Evolutionary conservation across 495 filamentous ascomycete genomes (phyloP).

Genomic region (Schizothecium vesticola): DNA sequence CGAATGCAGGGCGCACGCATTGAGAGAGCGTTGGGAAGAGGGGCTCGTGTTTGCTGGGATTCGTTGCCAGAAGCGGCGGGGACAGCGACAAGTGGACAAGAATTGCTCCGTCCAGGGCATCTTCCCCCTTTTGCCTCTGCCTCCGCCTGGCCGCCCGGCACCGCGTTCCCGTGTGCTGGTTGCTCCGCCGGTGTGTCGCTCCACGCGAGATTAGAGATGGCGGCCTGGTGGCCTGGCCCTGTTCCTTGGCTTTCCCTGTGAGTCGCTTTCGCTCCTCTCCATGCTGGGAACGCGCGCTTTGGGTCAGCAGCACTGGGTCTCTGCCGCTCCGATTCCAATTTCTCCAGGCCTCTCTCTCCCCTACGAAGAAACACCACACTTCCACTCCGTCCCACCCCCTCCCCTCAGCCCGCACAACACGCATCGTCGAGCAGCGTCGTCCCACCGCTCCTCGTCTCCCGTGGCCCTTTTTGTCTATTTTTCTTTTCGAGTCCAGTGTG

Average conservation of each 20-base stretch:
- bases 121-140: not conserved
- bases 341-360: slow-evolving; percentile 3
- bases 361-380: slow-evolving; percentile 4
- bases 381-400: not conserved
- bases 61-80: too few species aligned
- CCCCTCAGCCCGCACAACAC: not conserved
- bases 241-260: slow-evolving; percentile 2
- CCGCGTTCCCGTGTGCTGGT: slow-evolving; percentile 2
- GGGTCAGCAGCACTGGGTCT: not conserved
- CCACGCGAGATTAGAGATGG: not conserved
- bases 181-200: not conserved
- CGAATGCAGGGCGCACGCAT: not conserved
- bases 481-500: not conserved
- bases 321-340: slow-evolving; percentile 7
- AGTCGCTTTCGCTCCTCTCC: not conserved
- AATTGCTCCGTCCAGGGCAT: too few species aligned
- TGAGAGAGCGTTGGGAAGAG: not conserved
- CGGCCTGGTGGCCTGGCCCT: slow-evolving; percentile 12
- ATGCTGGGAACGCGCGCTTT: not conserved
- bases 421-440: not conserved
- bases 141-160: slow-evolving; percentile 2
- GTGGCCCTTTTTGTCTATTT: not conserved
- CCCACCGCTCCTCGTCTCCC: not conserved
- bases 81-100: too few species aligned
- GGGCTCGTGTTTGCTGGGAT: too few species aligned